These are phyloP conservation scores for Fusarium xyrophilum DNA, from an alignment of 2,329 filamentous ascomycete genomes.

Conservation along the genomic window DNA sequence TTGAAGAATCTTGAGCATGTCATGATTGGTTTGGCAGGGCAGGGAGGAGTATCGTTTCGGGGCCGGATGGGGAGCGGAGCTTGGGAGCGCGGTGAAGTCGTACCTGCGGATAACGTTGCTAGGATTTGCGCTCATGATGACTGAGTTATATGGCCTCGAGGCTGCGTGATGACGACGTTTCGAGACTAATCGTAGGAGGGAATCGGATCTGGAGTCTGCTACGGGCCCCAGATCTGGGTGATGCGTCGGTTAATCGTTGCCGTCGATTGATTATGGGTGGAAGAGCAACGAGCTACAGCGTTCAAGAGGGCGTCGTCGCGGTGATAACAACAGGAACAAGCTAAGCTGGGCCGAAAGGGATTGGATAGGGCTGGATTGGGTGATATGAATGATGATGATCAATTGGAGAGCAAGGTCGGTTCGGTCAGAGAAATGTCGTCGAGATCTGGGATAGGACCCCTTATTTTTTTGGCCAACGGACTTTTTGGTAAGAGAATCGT, in stretches of 20 bases:
- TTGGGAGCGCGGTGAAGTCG: slow-evolving; percentile 38
- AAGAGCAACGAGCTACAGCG: slow-evolving; percentile 20
- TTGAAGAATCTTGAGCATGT: not conserved
- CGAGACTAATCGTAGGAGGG: slow-evolving; percentile 10
- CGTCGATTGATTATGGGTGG: slow-evolving; percentile 24
- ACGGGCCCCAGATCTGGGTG: slow-evolving; percentile 32
- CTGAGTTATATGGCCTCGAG: slow-evolving; percentile 24
- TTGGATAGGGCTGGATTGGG: not conserved
- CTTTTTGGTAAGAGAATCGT: slow-evolving; percentile 28
- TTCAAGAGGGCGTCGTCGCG: slow-evolving; percentile 27
- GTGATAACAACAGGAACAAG: slow-evolving; percentile 18
- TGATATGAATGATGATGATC: not conserved
- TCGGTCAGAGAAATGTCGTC: slow-evolving; percentile 24
- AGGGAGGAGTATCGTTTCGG: not conserved
- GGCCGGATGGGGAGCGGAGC: not conserved
- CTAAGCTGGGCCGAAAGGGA: slow-evolving; percentile 1
- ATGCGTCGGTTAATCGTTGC: slow-evolving; percentile 16
- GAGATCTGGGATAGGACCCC: slow-evolving; percentile 29
- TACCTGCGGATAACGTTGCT: slow-evolving; percentile 73
- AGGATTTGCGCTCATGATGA: slow-evolving; percentile 54
- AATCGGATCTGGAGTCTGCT: slow-evolving; percentile 33
- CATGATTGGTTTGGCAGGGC: not conserved
- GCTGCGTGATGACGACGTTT: slow-evolving; percentile 14
- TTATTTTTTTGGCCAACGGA: slow-evolving; percentile 35
- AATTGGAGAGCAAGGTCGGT: slow-evolving; percentile 5